Evolutionary conservation across 164 flowering plant species (phyloP).

Genomic region (Hamamelis virginiana): DNA sequence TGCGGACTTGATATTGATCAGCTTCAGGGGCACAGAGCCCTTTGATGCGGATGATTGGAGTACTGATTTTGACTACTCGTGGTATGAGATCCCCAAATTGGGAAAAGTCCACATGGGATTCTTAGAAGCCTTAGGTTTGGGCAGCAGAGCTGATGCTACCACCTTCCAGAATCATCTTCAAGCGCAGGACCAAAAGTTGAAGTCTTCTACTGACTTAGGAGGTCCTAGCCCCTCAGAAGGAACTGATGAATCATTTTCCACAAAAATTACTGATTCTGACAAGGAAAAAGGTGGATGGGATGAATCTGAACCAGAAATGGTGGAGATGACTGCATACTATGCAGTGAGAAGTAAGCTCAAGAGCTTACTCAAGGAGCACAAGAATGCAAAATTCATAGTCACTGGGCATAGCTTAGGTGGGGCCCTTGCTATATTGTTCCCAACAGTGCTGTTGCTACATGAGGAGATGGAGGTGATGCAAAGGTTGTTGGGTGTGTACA

Average conservation of each 20-base stretch:
- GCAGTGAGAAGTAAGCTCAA: constrained; percentile 50
- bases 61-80: constrained; percentile 76
- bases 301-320: constrained; percentile 28
- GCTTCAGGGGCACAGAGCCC: constrained; percentile 87
- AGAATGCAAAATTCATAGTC: constrained; percentile 60
- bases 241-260: too few relatives aligned
- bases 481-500: constrained; percentile 55
- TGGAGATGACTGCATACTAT: constrained; percentile 56
- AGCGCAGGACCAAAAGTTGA: not conserved
- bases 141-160: constrained; percentile 49
- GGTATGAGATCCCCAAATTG: constrained; percentile 68
- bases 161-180: constrained; percentile 50
- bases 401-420: constrained; percentile 90
- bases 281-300: not conserved
- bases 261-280: not conserved
- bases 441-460: constrained; percentile 51
- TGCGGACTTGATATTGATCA: constrained; percentile 58
- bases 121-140: constrained; percentile 70
- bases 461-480: constrained; percentile 52
- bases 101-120: constrained; percentile 83
- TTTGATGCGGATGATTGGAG: constrained; percentile 81
- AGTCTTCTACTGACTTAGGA: not conserved
- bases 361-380: constrained; percentile 49
- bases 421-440: constrained; percentile 73
- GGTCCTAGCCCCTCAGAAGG: not conserved